phyloP scores from a whole-genome alignment of 345 rosid species.

The Gossypioides kirkii region DNA sequence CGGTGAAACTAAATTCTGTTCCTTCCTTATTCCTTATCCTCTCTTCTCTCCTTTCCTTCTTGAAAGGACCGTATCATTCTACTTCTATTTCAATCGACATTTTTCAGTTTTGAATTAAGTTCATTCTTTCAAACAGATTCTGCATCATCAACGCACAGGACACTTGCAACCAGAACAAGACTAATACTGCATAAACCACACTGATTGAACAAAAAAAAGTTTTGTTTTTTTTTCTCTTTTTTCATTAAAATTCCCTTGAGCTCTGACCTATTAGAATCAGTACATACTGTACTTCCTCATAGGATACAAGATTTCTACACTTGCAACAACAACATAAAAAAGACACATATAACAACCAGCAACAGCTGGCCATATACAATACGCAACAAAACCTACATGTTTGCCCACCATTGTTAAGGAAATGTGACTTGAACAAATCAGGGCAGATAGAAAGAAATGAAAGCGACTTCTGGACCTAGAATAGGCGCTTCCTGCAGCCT shows the following conservation, averaged over 20 bases:
- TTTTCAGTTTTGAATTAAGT: too few relatives aligned
- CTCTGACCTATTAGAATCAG: not conserved
- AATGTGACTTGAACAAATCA: not conserved
- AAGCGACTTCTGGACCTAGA: constrained; percentile 28
- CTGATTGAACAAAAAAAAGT: not conserved
- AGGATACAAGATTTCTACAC: not conserved
- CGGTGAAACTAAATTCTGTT: too few relatives aligned
- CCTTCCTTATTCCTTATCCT: too few relatives aligned
- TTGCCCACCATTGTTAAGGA: not conserved
- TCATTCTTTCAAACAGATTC: too few relatives aligned
- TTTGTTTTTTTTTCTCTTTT: not conserved
- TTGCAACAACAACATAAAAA: not conserved
- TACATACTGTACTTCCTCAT: not conserved
- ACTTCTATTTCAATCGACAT: too few relatives aligned
- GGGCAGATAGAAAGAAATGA: not conserved
- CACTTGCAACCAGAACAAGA: too few relatives aligned
- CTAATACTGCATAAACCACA: not conserved
- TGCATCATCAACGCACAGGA: too few relatives aligned
- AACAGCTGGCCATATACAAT: not conserved
- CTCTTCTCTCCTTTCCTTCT: too few relatives aligned
- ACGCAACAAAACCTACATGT: not conserved
- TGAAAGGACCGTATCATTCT: too few relatives aligned
- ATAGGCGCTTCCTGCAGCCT: constrained; percentile 66
- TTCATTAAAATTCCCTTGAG: not conserved
- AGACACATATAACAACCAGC: not conserved